Base-by-base conservation (phyloP, 1,284 basidiomycete genomes). In the Hypsizygus ulmarius region DNA sequence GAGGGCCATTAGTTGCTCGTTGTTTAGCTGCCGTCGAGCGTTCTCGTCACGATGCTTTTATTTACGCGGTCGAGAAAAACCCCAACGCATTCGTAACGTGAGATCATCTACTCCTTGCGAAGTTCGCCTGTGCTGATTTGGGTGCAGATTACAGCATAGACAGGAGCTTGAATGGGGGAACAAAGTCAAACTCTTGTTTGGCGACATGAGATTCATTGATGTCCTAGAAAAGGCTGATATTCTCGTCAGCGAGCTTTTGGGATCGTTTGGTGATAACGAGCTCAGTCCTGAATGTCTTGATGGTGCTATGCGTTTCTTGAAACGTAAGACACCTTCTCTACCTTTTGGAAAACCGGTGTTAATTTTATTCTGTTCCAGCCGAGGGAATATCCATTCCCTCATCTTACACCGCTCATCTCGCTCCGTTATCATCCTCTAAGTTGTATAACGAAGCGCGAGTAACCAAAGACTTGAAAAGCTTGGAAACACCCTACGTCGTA, bases 241-340 rank as follows among this genome's bases (percentile, higher is more conserved):
- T 52, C 77, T 99, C 44, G 87, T 99, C 58, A 96, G 91, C 69
- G 97, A 99, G 69, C 78, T 99, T 14, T 69, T 99, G 52, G 97
- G 97, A 3, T 95, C 91, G 6, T 99, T 99, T 69, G 97, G 96
- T 3, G 97, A 99, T 69, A 99, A 99, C 57, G 97, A 99, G 67
- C 81, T 99, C 36, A 95, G 92, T 62, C 97, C 97, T 0, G 97
- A 99, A 67, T 97, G 95, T 68, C 73, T 98, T 27, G 95, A 98
- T 65, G 95, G 95, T n/a, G 95, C 90, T 12, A 84, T 89, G 80
- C 74, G 94, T 38, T 94, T 93, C 66, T 70, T 95, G 61, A 93
- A 93, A 75, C 73, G 92, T 93, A 60, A 62, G 85, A 72, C 25
- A 19, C 21, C 43, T 50, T 28, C 6, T 14, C 11, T 47, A 33